These are phyloP conservation scores for Coccinonectria pachysandricola DNA, from an alignment of 2,329 filamentous ascomycete genomes.

Conservation along the genomic window DNA sequence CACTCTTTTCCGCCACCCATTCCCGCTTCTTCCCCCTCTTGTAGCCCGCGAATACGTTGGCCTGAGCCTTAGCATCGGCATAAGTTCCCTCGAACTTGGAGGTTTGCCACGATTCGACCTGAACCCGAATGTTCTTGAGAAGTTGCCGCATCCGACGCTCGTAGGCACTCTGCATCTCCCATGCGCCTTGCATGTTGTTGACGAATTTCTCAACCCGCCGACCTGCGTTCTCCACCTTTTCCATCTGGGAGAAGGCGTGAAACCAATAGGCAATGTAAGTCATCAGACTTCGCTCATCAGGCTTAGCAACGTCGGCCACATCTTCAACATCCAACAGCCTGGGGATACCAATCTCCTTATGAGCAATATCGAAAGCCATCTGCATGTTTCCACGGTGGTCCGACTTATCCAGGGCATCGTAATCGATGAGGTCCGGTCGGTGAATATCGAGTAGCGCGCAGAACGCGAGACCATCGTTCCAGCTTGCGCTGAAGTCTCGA, in stretches of 20 bases:
- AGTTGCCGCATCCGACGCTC: conserved; percentile 83
- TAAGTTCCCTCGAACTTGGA: conserved; percentile 88
- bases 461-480: conserved; percentile 96
- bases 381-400: conserved; percentile 98
- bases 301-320: conserved; percentile 91
- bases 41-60: conserved; percentile 71
- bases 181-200: conserved; percentile 96
- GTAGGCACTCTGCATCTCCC: conserved; percentile 98
- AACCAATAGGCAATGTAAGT: conserved; percentile 99
- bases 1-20: conserved; percentile 97
- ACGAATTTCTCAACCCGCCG: conserved; percentile 97
- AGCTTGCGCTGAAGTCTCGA: conserved; percentile 86
- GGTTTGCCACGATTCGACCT: conserved; percentile 66
- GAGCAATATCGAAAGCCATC: conserved; percentile 90
- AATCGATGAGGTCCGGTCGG: conserved; percentile 93
- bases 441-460: conserved; percentile 96
- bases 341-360: conserved; percentile 93
- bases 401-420: conserved; percentile 83
- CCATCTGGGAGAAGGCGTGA: conserved; percentile 98
- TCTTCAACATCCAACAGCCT: conserved; percentile 94
- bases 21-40: conserved; percentile 84
- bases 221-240: conserved; percentile 95
- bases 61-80: conserved; percentile 80
- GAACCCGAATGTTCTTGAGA: conserved; percentile 61
- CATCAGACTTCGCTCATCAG: conserved; percentile 94